Evolutionary conservation across 1,284 basidiomycete genomes (phyloP).

Genomic region (Papiliotrema fonsecae): DNA sequence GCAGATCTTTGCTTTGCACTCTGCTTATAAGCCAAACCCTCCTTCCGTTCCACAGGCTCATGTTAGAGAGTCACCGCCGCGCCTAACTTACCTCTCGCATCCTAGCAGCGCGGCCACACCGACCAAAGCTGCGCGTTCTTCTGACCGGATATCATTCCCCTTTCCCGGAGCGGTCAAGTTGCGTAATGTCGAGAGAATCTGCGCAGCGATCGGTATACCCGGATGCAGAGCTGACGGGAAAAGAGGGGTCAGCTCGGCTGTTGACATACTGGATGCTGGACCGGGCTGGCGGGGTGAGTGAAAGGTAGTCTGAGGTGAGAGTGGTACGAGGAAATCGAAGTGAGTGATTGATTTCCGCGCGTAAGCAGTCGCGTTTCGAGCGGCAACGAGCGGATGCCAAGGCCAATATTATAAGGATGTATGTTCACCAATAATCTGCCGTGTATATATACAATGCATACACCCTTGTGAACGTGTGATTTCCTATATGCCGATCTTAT

Average conservation of each 20-base stretch:
- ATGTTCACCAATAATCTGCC: too few relatives aligned
- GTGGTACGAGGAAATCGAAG: background rate
- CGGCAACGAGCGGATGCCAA: too few relatives aligned
- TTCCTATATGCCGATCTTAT: too few relatives aligned
- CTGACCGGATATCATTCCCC: constrained; percentile 34
- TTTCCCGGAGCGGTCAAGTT: constrained; percentile 35
- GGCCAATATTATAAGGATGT: too few relatives aligned
- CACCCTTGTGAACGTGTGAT: too few relatives aligned
- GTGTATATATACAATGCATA: too few relatives aligned
- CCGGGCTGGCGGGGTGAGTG: background rate
- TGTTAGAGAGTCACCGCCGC: too few relatives aligned
- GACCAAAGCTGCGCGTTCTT: constrained; percentile 40
- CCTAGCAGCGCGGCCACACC: constrained; percentile 42
- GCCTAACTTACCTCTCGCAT: constrained; percentile 40
- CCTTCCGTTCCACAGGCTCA: too few relatives aligned
- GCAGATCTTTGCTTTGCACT: constrained; percentile 36
- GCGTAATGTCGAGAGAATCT: constrained; percentile 38
- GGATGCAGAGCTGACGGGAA: constrained; percentile 42
- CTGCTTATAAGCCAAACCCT: constrained; percentile 13
- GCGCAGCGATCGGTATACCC: constrained; percentile 33
- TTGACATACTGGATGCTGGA: constrained; percentile 22
- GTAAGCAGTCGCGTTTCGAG: too few relatives aligned
- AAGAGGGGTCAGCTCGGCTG: constrained; percentile 32
- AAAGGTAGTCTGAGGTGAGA: background rate
- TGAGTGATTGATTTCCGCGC: background rate